Evolutionary conservation across 225 moss, liverwort and hornwort species (phyloP), one percentile per base, ranked within the genome.

Genomic region (Pseudisothecium myosuroides): DNA sequence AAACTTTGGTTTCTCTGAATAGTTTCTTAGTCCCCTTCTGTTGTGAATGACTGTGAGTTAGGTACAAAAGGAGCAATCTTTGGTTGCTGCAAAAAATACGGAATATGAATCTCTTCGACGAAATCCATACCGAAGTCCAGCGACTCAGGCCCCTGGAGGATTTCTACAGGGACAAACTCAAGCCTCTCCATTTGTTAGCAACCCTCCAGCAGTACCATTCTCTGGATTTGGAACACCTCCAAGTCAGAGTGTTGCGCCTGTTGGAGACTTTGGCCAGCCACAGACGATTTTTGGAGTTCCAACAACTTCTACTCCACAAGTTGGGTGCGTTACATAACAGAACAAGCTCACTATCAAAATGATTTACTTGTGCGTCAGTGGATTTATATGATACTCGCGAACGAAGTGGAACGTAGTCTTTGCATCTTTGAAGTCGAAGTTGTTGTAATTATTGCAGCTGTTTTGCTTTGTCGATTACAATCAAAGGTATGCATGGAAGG

Each of bases 41-140:
- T 88, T 77, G 87, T 87, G 79, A 55, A 87, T 82, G 87, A 78
- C n/a, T 87, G 82, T 17, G 65, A 66, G 56, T 74, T 91, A 98
- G 98, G 93, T 92, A 80, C 96, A 96, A 91, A 94, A 95, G 65
- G 98, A 98, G 93, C 91, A 91, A 83, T 91, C 96, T 84, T 87
- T 98, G 87, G 87, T 96, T 87, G 92, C 94, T 79, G 95, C 93
- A 43, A 98, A 98, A 91, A 90, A 77, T 80, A 84, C 95, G 14
- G 96, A 98, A 58, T 97, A 94, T 88, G 98, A 98, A 56, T 82
- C 93, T 43, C 92, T 98, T 77, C 89, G 92, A 90, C 94, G 94
- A 90, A 95, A 94, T 89, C 94, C 96, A 27, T 97, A 97, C 90
- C 95, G 91, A 87, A 93, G 96, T 86, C 96, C 96, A 83, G 89